Evolutionary conservation across 1,139 yeast species (phyloP).

Genomic region (Geotrichum australiense): DNA sequence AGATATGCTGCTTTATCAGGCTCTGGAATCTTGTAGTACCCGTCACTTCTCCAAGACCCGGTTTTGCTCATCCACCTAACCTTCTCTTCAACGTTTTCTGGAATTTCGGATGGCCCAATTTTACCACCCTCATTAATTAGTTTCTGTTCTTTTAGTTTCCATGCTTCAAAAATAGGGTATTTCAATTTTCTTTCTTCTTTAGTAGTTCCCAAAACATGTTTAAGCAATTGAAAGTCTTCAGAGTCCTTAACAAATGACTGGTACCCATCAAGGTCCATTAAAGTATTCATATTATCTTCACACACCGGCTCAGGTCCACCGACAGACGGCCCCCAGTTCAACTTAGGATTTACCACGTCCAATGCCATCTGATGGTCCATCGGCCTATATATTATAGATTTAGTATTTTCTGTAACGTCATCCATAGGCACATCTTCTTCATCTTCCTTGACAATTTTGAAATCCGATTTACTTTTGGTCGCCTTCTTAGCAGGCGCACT

Average conservation of each 20-base stretch:
- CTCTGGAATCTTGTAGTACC: constrained; percentile 68
- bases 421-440: constrained; percentile 13
- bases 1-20: constrained; percentile 65
- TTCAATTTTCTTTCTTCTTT: constrained; percentile 33
- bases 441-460: constrained; percentile 10
- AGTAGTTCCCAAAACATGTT: constrained; percentile 38
- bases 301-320: constrained; percentile 46
- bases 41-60: constrained; percentile 69
- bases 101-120: constrained; percentile 9
- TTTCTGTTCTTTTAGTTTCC: constrained; percentile 45
- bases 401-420: constrained; percentile 4
- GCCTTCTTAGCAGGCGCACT: neutral
- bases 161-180: constrained; percentile 57
- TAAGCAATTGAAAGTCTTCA: constrained; percentile 59
- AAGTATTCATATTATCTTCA: constrained; percentile 36
- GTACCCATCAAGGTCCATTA: constrained; percentile 45
- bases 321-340: constrained; percentile 22
- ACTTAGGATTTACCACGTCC: constrained; percentile 5
- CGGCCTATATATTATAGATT: constrained; percentile 9
- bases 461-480: neutral
- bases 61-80: constrained; percentile 28
- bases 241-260: constrained; percentile 58
- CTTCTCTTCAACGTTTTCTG: constrained; percentile 16
- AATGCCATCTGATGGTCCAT: constrained; percentile 9
- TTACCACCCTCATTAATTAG: constrained; percentile 20